Conservation (phyloP, 768 basidiomycete genomes). For the Agaricus subrufescens region DNA sequence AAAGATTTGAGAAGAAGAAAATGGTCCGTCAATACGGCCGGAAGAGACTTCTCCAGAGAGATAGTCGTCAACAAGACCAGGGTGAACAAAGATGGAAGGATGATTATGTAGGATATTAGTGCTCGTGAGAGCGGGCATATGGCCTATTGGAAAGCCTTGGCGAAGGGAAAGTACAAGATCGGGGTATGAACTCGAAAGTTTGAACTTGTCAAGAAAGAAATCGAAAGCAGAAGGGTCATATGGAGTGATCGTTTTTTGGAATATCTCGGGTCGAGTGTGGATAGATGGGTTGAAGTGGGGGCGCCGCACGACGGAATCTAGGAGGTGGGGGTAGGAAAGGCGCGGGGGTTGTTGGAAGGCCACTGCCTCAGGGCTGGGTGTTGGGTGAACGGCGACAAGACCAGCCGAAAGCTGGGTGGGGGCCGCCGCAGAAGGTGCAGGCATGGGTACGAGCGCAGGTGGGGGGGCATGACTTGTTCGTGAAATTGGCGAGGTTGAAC, state of each 20-base stretch:
- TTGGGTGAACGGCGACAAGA: constrained; percentile 13
- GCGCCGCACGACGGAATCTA: constrained; percentile 10
- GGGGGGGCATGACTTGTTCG: background rate
- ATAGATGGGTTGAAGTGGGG: constrained; percentile 7
- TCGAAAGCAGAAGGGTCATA: constrained; percentile 26
- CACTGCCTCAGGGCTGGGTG: background rate
- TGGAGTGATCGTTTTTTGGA: constrained; percentile 21
- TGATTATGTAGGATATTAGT: constrained; percentile 20
- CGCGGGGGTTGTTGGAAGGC: background rate
- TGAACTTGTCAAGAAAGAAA: constrained; percentile 10
- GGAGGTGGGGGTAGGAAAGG: constrained; percentile 18
- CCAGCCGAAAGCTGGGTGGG: constrained; percentile 22
- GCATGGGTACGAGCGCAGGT: constrained; percentile 7
- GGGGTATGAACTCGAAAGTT: constrained; percentile 18
- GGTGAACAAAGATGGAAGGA: constrained; percentile 8
- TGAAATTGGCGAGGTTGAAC: background rate
- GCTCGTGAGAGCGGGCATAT: constrained; percentile 19
- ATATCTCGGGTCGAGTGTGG: constrained; percentile 15
- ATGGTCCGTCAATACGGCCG: constrained; percentile 23
- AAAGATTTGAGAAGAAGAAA: constrained; percentile 10
- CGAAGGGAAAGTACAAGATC: constrained; percentile 22
- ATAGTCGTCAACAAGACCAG: constrained; percentile 15
- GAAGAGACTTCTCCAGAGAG: constrained; percentile 16
- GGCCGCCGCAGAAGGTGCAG: constrained; percentile 21
- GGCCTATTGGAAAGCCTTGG: constrained; percentile 27